A percentile compares a stretch with the other conserved stretches of the same genome.
phyloP scores from a whole-genome alignment of 1,284 basidiomycete genomes.

The Cryptococcus wingfieldii region DNA sequence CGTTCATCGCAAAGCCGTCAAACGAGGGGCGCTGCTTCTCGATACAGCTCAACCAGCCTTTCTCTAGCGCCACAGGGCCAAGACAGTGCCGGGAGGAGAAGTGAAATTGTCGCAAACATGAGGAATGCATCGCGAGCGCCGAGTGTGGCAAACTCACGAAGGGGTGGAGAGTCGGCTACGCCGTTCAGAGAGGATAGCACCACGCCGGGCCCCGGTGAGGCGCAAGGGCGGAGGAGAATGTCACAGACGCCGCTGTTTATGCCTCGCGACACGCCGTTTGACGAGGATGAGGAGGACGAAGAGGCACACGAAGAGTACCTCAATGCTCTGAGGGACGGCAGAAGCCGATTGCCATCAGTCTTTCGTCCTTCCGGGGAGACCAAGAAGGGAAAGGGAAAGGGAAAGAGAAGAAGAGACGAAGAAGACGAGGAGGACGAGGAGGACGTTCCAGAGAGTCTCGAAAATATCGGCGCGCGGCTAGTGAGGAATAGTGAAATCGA shows the following conservation, averaged over 20 bases:
- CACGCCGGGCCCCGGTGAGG: slow-evolving; percentile 22
- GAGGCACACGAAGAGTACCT: slow-evolving; percentile 44
- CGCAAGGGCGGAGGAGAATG: slow-evolving; percentile 8
- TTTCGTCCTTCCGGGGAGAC: slow-evolving; percentile 25
- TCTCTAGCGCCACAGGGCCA: slow-evolving; percentile 15
- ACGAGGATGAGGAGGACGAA: slow-evolving; percentile 44
- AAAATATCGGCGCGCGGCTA: slow-evolving; percentile 37
- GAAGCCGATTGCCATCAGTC: slow-evolving; percentile 36
- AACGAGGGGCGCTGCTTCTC: slow-evolving; percentile 11
- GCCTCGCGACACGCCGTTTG: slow-evolving; percentile 40
- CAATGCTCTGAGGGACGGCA: slow-evolving; percentile 33
- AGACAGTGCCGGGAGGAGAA: too few species aligned
- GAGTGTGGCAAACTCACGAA: slow-evolving; percentile 27
- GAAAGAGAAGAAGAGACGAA: not conserved
- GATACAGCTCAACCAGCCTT: slow-evolving; percentile 35
- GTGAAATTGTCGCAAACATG: slow-evolving; percentile 26
- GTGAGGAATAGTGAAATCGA: slow-evolving; percentile 41
- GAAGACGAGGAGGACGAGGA: slow-evolving; percentile 13
- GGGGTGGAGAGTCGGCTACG: slow-evolving; percentile 19
- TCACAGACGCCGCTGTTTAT: slow-evolving; percentile 40
- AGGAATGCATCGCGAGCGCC: slow-evolving; percentile 39
- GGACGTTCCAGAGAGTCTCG: slow-evolving; percentile 42
- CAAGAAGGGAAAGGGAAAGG: slow-evolving; percentile 25
- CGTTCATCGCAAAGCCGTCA: slow-evolving; percentile 19
- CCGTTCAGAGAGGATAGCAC: slow-evolving; percentile 20